phyloP scores from a whole-genome alignment of 2,329 filamentous ascomycete species.

The Cercospora beticola region DNA sequence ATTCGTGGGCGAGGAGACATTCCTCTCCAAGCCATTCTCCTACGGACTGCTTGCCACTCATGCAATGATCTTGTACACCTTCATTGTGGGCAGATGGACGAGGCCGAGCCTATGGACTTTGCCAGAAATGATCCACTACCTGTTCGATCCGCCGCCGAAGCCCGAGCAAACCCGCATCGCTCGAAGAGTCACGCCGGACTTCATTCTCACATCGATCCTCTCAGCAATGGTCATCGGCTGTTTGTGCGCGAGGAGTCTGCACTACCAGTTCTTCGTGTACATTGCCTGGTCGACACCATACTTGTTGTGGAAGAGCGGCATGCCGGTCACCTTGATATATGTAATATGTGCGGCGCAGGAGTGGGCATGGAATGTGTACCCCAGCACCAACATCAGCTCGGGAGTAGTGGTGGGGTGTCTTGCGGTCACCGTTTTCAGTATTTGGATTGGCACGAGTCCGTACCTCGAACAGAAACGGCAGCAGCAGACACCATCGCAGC shows the following conservation, averaged over 20 bases:
- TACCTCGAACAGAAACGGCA: constrained; percentile 8
- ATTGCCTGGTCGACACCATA: constrained; percentile 86
- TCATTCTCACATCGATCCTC: constrained; percentile 73
- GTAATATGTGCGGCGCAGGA: constrained; percentile 76
- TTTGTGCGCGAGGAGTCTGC: constrained; percentile 81
- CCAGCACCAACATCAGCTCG: constrained; percentile 69
- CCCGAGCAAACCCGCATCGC: constrained; percentile 59
- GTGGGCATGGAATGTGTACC: constrained; percentile 91
- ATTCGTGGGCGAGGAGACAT: constrained; percentile 80
- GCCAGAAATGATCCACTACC: constrained; percentile 53
- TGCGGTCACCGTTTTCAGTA: constrained; percentile 62
- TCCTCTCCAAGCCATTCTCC: constrained; percentile 71
- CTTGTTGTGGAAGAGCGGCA: constrained; percentile 75
- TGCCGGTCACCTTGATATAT: constrained; percentile 67
- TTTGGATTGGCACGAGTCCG: constrained; percentile 48
- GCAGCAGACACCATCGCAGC: constrained; percentile 5
- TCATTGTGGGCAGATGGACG: constrained; percentile 69
- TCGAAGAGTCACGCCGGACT: constrained; percentile 64
- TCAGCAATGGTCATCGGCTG: constrained; percentile 76
- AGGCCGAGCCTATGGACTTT: constrained; percentile 63
- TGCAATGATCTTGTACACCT: constrained; percentile 62
- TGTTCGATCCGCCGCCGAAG: constrained; percentile 46
- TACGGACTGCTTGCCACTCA: constrained; percentile 66
- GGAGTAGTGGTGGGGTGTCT: constrained; percentile 69
- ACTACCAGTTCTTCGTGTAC: constrained; percentile 96